Conservation (phyloP, 768 basidiomycete species). For the Amanita rubescens region DNA sequence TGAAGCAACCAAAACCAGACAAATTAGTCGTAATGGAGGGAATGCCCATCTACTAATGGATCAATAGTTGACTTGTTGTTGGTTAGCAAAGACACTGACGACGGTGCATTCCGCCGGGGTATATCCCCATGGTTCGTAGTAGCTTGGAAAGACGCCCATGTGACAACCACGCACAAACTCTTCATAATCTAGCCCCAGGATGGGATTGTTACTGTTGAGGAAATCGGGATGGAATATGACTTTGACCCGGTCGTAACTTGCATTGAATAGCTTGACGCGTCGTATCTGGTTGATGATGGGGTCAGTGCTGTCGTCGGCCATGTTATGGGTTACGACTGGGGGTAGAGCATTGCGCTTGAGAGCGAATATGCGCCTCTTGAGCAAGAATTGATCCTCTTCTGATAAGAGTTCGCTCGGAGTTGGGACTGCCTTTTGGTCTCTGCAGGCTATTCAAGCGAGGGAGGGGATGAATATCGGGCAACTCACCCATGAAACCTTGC, state of each 20-base stretch:
- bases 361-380: constrained; percentile 96
- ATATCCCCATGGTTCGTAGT: constrained; percentile 96
- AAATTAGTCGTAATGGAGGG: constrained; percentile 96
- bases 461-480: not conserved
- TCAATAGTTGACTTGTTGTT: constrained; percentile 1
- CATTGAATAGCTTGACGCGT: constrained; percentile 90
- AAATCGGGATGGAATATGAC: constrained; percentile 98
- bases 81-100: constrained; percentile 34
- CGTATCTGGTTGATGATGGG: constrained; percentile 95
- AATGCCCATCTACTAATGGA: constrained; percentile 76
- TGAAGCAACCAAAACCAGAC: constrained; percentile 96
- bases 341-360: constrained; percentile 93
- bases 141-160: constrained; percentile 96
- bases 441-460: constrained; percentile 20
- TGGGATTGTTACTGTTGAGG: constrained; percentile 95
- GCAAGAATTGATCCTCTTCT: constrained; percentile 85
- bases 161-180: constrained; percentile 99
- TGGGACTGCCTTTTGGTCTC: constrained; percentile 69
- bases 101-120: constrained; percentile 99
- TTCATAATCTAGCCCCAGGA: constrained; percentile 95
- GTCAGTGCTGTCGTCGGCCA: constrained; percentile 88
- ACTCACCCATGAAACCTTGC: constrained; percentile 85
- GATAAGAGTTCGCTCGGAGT: constrained; percentile 74
- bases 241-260: constrained; percentile 84
- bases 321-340: constrained; percentile 97